A percentile compares a stretch with the other conserved stretches of the same genome.
Conservation (phyloP, 179 eudicot genomes). For the Silene noctiflora region DNA sequence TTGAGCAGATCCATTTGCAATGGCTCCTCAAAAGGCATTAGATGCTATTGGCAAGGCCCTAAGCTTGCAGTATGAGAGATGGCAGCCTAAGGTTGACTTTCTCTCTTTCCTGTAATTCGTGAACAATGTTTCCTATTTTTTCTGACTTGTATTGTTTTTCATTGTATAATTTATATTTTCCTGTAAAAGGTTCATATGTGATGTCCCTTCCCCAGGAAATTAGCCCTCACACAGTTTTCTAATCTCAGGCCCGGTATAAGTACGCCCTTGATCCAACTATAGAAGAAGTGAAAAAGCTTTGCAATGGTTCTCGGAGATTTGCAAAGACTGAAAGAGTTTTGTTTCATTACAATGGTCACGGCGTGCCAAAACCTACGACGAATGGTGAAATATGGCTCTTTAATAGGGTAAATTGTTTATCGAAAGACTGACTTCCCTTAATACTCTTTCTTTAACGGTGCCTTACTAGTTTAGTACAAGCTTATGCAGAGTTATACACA, state of each 20-base stretch:
- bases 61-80: slow-evolving; percentile 84
- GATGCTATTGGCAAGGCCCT: slow-evolving; percentile 88
- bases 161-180: background rate
- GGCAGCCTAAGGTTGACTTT: slow-evolving; percentile 83
- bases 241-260: slow-evolving; percentile 80
- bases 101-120: background rate
- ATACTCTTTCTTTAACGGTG: background rate
- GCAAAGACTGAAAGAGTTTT: slow-evolving; percentile 93
- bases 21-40: slow-evolving; percentile 92
- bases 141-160: background rate
- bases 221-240: background rate
- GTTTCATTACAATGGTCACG: slow-evolving; percentile 97
- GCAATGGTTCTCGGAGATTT: slow-evolving; percentile 77
- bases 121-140: background rate
- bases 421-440: background rate
- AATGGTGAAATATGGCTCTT: slow-evolving; percentile 99
- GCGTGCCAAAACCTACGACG: slow-evolving; percentile 92
- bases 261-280: slow-evolving; percentile 77
- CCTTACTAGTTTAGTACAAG: slow-evolving; percentile 8
- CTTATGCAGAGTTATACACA: slow-evolving; percentile 80
- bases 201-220: background rate
- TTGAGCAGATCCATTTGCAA: slow-evolving; percentile 78
- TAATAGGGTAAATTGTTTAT: slow-evolving; percentile 58
- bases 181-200: too few species aligned
- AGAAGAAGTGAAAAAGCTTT: slow-evolving; percentile 93